A percentile compares a stretch with the other conserved stretches of the same genome.
These are phyloP conservation scores for Candida nemodendra DNA, from an alignment of 805 yeast species.

Conservation along the genomic window DNA sequence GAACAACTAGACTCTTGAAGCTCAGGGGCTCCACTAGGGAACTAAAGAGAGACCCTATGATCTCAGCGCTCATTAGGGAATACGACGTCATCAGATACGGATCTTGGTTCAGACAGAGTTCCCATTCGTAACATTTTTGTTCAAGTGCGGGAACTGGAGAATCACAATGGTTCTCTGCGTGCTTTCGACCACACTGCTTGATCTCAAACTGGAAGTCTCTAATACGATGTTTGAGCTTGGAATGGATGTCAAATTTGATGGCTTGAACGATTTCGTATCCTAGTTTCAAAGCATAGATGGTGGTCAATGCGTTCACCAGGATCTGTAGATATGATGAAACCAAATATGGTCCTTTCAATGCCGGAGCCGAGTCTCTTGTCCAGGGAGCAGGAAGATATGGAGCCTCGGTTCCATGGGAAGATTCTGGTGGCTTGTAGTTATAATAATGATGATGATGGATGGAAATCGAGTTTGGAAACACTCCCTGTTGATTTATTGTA, in stretches of 20 bases:
- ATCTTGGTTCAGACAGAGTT: conserved; percentile 62
- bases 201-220: conserved; percentile 49
- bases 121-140: conserved; percentile 59
- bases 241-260: conserved; percentile 52
- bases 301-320: conserved; percentile 46
- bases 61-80: conserved; percentile 58
- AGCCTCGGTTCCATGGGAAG: not conserved
- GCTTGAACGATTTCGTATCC: conserved; percentile 44
- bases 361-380: conserved; percentile 51
- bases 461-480: conserved; percentile 1
- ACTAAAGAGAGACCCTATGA: conserved; percentile 59
- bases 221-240: conserved; percentile 48
- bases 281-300: conserved; percentile 44
- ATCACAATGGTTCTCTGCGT: conserved; percentile 54
- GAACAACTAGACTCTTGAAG: conserved; percentile 50
- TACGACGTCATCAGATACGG: conserved; percentile 48
- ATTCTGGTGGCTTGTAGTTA: not conserved
- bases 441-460: conserved; percentile 15
- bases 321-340: conserved; percentile 63
- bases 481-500: not conserved
- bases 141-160: conserved; percentile 59
- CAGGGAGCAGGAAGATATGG: conserved; percentile 55
- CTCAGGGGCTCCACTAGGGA: conserved; percentile 69
- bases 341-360: conserved; percentile 52
- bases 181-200: conserved; percentile 51